Percentiles rank a stretch among this genome's conserved stretches.
phyloP scores from a whole-genome alignment of 2,329 filamentous ascomycete species.

The Whalleya microplaca region DNA sequence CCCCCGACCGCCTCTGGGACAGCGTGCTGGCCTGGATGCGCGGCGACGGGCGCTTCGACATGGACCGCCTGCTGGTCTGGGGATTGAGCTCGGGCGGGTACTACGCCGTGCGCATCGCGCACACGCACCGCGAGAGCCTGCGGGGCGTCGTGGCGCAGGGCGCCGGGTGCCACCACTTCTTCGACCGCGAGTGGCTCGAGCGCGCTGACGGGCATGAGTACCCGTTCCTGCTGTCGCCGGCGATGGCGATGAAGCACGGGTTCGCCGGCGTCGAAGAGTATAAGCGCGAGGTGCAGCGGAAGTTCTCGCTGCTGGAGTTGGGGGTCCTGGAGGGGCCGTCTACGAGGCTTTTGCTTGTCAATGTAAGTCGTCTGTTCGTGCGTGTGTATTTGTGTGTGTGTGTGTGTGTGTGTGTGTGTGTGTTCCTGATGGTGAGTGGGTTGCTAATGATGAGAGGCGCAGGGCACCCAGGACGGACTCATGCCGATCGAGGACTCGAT shows the following conservation, averaged over 20 bases:
- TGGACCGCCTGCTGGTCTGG: conserved; percentile 62
- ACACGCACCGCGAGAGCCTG: conserved; percentile 63
- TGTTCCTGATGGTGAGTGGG: not conserved
- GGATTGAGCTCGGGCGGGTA: conserved; percentile 69
- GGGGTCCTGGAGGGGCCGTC: conserved; percentile 60
- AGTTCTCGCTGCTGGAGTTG: conserved; percentile 65
- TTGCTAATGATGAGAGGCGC: conserved; percentile 1
- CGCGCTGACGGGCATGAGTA: conserved; percentile 69
- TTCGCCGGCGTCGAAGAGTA: conserved; percentile 59
- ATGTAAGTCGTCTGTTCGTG: conserved; percentile 46
- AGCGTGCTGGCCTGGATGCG: conserved; percentile 64
- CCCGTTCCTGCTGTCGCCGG: conserved; percentile 59
- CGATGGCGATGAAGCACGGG: conserved; percentile 66
- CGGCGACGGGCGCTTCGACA: conserved; percentile 54
- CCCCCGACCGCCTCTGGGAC: conserved; percentile 64
- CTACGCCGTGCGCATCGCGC: conserved; percentile 69
- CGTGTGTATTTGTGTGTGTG: not conserved
- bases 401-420: not conserved
- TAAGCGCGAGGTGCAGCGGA: conserved; percentile 56
- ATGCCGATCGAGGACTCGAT: conserved; percentile 72
- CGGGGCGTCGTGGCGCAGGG: conserved; percentile 64
- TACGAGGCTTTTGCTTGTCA: conserved; percentile 62
- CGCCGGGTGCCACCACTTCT: conserved; percentile 65
- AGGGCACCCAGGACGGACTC: conserved; percentile 65
- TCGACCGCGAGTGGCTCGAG: conserved; percentile 61